A percentile compares a stretch with the other conserved stretches of the same genome.
Evolutionary conservation across 2,329 filamentous ascomycete species (phyloP).

Genomic region (Magnaporthales sp.): DNA sequence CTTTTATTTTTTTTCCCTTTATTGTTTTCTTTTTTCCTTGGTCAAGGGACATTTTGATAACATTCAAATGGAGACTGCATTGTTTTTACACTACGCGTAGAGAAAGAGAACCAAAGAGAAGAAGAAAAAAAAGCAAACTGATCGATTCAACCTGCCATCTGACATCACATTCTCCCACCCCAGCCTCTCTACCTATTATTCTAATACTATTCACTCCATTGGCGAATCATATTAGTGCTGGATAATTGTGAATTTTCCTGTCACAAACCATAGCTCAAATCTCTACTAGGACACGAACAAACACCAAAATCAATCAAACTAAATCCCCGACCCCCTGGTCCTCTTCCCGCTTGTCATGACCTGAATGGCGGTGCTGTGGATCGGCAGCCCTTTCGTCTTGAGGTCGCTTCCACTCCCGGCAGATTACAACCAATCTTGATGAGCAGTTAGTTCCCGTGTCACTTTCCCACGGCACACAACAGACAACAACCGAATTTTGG

Average conservation of each 20-base stretch:
- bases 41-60: neutral
- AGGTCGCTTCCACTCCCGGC: neutral
- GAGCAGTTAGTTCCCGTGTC: neutral
- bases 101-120: neutral
- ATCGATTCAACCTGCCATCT: neutral
- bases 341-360: neutral
- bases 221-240: neutral
- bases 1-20: neutral
- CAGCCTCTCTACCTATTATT: neutral
- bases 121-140: neutral
- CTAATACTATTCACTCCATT: neutral
- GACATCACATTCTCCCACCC: neutral
- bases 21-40: neutral
- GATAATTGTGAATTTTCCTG: neutral
- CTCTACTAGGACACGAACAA: neutral
- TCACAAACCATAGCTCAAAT: neutral
- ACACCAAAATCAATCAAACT: neutral
- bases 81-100: neutral
- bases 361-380: slow-evolving; percentile 1
- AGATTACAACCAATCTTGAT: neutral
- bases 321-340: neutral
- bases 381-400: neutral
- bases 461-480: neutral
- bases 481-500: neutral
- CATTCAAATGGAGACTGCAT: neutral